Evolutionary conservation across 1,139 yeast genomes (phyloP), one percentile per base, ranked within the genome.

Genomic region (Eremothecium cymbalariae): DNA sequence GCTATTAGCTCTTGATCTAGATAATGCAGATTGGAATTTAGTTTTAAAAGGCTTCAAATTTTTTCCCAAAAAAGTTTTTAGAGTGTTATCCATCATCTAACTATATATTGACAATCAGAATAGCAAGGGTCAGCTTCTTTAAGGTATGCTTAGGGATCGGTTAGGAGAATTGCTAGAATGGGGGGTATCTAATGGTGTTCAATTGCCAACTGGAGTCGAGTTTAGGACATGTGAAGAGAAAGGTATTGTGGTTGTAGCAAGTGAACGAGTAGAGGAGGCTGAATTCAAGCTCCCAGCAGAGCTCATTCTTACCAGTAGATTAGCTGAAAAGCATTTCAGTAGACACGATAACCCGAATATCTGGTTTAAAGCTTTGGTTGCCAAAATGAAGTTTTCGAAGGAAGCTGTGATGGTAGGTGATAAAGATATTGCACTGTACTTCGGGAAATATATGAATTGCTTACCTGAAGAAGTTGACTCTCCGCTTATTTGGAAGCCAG

Each of bases 401-500:
- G 48, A 46, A 4, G 51, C 57, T 2, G 39, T 43, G 6, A 19
- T 27, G 4, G 34, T 44, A 7, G 39, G 32, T 2, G 31, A 35
- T 19, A 42, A 28, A 8, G 40, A 42, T 18, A 13, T 51, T n/a
- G 31, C 38, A 8, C 27, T 48, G 2, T 57, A 54, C 37, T 70
- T 56, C 47, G 41, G 50, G 27, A 71, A 77, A 0, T 85, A 82
- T 48, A 50, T 84, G 16, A 55, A 64, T 12, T 57, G 67, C 11
- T 63, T 85, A 20, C 95, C 95, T 4, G 48, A 49, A 3, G 62
- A 64, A 6, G 67, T 75, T 13, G 70, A 72, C 31, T 65, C 80
- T 2, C 94, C 94, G 2, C 67, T 75, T 32, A 67, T 70, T 34
- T 84, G 88, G 84, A 63, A 62, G 19, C 63, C 70, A 0, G 55